These are phyloP conservation scores for Pelargonium exstipulatum DNA, from an alignment of 441 rosid species.

Conservation along the genomic window DNA sequence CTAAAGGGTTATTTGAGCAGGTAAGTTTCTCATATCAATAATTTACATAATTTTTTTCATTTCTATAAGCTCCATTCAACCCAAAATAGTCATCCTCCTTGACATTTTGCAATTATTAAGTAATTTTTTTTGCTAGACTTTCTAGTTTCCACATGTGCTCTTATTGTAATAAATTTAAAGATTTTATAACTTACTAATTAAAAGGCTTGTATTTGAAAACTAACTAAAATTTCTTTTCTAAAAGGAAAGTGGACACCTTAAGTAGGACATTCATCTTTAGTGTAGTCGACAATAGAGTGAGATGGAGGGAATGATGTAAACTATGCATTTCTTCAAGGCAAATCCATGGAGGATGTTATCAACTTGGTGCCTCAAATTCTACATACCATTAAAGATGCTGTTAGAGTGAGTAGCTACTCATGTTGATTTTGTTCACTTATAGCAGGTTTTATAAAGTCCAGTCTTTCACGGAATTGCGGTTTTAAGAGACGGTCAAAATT, in stretches of 20 bases:
- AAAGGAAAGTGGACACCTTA: no score
- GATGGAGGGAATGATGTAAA: slow-evolving; percentile 42
- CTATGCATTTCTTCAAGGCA: slow-evolving; percentile 30
- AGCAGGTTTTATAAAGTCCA: no score
- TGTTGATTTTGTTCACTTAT: neutral
- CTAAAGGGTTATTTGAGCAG: slow-evolving; percentile 97
- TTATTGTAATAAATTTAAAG: no score
- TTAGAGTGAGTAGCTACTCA: slow-evolving; percentile 1
- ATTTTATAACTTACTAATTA: no score
- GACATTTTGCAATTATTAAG: no score
- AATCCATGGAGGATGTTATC: slow-evolving; percentile 23
- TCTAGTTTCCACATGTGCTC: neutral
- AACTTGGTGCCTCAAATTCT: slow-evolving; percentile 35
- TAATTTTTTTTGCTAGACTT: no score
- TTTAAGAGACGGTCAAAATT: no score
- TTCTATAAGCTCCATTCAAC: no score
- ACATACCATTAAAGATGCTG: slow-evolving; percentile 29
- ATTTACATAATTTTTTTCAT: neutral
- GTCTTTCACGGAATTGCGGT: no score
- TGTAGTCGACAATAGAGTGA: neutral
- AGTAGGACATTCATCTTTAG: neutral
- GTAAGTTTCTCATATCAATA: slow-evolving; percentile 30
- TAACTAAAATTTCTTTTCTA: no score
- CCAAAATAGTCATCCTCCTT: no score
- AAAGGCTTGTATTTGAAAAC: no score